phyloP scores from a whole-genome alignment of 1,139 yeast species.

The Yamadazyma blattariae region DNA sequence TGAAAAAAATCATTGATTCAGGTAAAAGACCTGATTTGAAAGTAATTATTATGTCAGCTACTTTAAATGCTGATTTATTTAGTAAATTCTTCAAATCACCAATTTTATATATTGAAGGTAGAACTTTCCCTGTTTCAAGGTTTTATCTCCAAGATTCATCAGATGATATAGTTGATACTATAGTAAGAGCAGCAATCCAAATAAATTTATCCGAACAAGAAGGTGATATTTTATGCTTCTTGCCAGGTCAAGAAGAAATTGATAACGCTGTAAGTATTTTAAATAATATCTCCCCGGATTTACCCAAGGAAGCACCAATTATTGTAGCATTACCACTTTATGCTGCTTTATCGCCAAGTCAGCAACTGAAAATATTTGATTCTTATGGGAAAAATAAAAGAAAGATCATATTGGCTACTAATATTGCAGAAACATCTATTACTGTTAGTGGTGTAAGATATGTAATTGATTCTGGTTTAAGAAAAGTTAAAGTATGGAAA shows the following conservation, averaged over 20 bases:
- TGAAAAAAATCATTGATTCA: constrained; percentile 58
- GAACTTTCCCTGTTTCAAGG: constrained; percentile 79
- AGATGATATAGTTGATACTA: constrained; percentile 82
- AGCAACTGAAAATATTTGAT: constrained; percentile 75
- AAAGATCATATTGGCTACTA: constrained; percentile 86
- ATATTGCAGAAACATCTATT: constrained; percentile 95
- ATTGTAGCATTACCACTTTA: constrained; percentile 81
- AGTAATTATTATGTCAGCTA: constrained; percentile 87
- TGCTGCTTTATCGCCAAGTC: constrained; percentile 86
- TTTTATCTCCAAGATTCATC: constrained; percentile 53
- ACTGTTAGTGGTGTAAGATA: constrained; percentile 95
- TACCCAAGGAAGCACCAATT: constrained; percentile 74
- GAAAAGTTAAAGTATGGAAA: constrained; percentile 93
- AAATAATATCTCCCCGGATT: constrained; percentile 56
- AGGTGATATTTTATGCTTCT: constrained; percentile 87
- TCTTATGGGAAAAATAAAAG: constrained; percentile 59
- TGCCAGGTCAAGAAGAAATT: constrained; percentile 97
- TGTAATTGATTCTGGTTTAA: constrained; percentile 87
- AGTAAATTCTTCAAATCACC: constrained; percentile 81
- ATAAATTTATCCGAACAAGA: constrained; percentile 72
- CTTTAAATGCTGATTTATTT: constrained; percentile 89
- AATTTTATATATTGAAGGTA: constrained; percentile 82
- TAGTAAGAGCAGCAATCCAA: constrained; percentile 73
- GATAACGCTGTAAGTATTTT: constrained; percentile 75
- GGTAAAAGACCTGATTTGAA: constrained; percentile 54